Conservation (phyloP, 1,139 yeast species). For the Blastobotrys apis region DNA sequence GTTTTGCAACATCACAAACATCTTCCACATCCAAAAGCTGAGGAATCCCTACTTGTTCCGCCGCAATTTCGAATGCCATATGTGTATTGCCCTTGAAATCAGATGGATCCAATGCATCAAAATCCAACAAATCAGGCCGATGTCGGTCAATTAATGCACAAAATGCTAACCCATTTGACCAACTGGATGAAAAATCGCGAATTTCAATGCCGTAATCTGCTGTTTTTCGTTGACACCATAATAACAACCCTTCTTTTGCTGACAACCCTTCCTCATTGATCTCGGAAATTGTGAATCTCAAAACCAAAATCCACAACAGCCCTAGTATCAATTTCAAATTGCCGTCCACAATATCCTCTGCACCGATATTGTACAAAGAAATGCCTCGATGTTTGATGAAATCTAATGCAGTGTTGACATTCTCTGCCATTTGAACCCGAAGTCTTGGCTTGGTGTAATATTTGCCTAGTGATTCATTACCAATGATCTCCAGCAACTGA, state of each 20-base stretch:
- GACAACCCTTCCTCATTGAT: conserved; percentile 42
- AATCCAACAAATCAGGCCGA: conserved; percentile 44
- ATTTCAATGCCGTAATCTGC: conserved; percentile 40
- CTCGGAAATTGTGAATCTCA: conserved; percentile 47
- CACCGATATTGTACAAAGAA: conserved; percentile 55
- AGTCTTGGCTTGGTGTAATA: conserved; percentile 45
- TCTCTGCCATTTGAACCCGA: conserved; percentile 59
- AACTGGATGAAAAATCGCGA: conserved; percentile 41
- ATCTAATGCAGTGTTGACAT: conserved; percentile 53
- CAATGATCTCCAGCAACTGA: conserved; percentile 39
- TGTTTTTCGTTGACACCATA: conserved; percentile 45
- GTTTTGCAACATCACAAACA: conserved; percentile 44
- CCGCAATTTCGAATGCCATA: conserved; percentile 40
- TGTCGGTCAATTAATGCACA: conserved; percentile 45
- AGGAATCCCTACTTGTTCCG: conserved; percentile 48
- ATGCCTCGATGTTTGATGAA: conserved; percentile 52
- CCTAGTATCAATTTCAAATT: conserved; percentile 61
- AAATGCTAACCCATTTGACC: conserved; percentile 48
- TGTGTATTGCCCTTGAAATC: conserved; percentile 35
- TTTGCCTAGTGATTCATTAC: conserved; percentile 38
- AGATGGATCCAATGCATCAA: conserved; percentile 33
- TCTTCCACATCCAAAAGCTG: conserved; percentile 59
- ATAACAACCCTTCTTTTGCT: conserved; percentile 42
- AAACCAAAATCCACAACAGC: conserved; percentile 58
- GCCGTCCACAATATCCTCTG: conserved; percentile 66